Percentiles rank a stretch among this genome's conserved stretches.
Conservation (phyloP, 257 asterid species). For the Phtheirospermum japonicum region DNA sequence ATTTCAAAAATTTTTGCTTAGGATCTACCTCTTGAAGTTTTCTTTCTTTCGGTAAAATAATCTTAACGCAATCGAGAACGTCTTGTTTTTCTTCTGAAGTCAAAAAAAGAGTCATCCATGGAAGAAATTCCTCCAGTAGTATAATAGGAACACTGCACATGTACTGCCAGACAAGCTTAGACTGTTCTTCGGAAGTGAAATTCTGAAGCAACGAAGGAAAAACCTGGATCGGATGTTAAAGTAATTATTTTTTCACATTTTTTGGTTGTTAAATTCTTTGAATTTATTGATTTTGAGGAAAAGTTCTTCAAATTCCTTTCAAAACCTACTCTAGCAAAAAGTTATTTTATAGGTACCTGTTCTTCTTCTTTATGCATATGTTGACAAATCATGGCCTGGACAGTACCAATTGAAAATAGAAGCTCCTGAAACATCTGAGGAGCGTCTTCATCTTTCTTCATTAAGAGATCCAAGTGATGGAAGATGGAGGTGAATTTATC, state of each 20-base stretch:
- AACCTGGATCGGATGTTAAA: constrained; percentile 44
- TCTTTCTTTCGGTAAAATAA: constrained; percentile 61
- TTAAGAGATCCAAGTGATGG: constrained; percentile 52
- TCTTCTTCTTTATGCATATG: constrained; percentile 91
- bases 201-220: constrained; percentile 62
- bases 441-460: constrained; percentile 39
- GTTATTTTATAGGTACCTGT: constrained; percentile 47
- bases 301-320: neutral
- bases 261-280: neutral
- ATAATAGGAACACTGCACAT: constrained; percentile 73
- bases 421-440: constrained; percentile 52
- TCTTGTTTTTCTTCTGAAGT: constrained; percentile 53
- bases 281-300: neutral
- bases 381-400: constrained; percentile 57
- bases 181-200: constrained; percentile 61
- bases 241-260: neutral
- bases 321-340: neutral
- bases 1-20: constrained; percentile 25
- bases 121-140: constrained; percentile 70
- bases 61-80: constrained; percentile 48
- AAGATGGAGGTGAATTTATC: constrained; percentile 49
- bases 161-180: constrained; percentile 75
- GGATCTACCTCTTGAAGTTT: constrained; percentile 69
- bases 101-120: constrained; percentile 61
- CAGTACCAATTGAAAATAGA: constrained; percentile 53